Base-by-base conservation (phyloP, 2,329 filamentous ascomycete species). In the Aspergillus jensenii region DNA sequence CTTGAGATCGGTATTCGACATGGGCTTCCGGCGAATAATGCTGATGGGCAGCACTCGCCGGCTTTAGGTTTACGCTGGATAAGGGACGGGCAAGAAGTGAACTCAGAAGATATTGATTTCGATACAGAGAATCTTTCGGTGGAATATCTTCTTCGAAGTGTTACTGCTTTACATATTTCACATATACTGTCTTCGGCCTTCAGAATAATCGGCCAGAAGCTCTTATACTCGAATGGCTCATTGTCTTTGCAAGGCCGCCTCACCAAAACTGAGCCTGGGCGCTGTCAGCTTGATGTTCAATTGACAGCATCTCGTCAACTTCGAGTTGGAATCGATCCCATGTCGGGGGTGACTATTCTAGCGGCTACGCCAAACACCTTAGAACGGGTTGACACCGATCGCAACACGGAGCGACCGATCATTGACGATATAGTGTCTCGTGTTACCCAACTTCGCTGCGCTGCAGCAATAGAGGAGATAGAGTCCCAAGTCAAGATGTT, bases 321-420 rank as follows among this genome's bases (percentile, higher is more conserved):
- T 35, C 83, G 79, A 6, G 74, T 96, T 27, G 81, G 84, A 17
- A 81, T 97, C 47, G 91, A 96, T 64, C 86, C 89, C 0, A 85
- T 90, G 25, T 92, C 90, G 0, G 95, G 95, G n/a, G 76, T 82
- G 11, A 88, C 92, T 60, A 84, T 87, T 9, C 74, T 96, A 39
- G 84, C 85, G 57, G 90, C 91, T 14, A 83, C 83, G 51, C 84
- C 84, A 3, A 80, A 79, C 57, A 76, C 82, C 45, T 79, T 82
- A 4, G 77, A 79, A 8, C 79, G 84, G 19, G 80, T 82, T 17
- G 90, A 96, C 68, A 78, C 76, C 33, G 83, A 82, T 35, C 79
- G 96, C 55, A 93, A 91, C 60, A 76, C 79, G 15, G 69, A 72
- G 14, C 59, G 73, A 79, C 85, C 66, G 8, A 57, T 70, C 15